Base-by-base conservation (phyloP, 306 rosid species). In the Echinosophora koreensis region DNA sequence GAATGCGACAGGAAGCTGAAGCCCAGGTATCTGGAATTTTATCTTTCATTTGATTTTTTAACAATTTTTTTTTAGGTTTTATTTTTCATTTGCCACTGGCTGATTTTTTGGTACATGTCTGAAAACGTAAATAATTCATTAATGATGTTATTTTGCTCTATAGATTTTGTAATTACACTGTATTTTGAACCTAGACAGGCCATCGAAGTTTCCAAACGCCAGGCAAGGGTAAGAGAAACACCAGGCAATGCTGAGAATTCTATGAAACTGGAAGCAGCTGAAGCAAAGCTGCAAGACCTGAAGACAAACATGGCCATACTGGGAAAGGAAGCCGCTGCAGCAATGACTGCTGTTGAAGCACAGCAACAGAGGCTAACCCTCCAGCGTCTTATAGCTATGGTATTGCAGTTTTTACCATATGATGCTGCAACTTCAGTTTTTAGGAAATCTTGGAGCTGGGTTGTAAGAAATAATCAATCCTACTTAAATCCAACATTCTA, bases 331-430 rank as follows among this genome's bases (percentile, higher is more conserved):
- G 98, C 98, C 15, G 88, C 92, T 76, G 93, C 98, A 54, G 97
- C 98, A 80, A 89, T 95, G 98, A 87, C 97, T 47, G 98, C 98
- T 83, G 97, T 95, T 62, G 98, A 95, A 88, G 96, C 97, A 52
- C 98, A 92, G 79, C 98, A 95, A 71, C 98, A 95, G 87, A 90
- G 98, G 80, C 70, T 95, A 80, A 95, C 97, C 66, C 97, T 95
- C 80, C 98, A 92, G 80, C 93, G 98, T 80, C 91, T 95, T 74
- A 90, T 92, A 83, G 87, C 97, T 59, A 92, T 90, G 98, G 98
- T 95, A 81, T 35, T 78, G 44, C 65, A 56, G 78, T 59, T 80
- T 80, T 78, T 13, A 52, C 34, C 64, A 66, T 61, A 47, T 66
- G 66, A 44, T 46, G 68, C 27, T 76, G 27, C 70, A 60, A 46